Base-by-base conservation (phyloP, 179 eudicot species). In the Corrigiola litoralis region DNA sequence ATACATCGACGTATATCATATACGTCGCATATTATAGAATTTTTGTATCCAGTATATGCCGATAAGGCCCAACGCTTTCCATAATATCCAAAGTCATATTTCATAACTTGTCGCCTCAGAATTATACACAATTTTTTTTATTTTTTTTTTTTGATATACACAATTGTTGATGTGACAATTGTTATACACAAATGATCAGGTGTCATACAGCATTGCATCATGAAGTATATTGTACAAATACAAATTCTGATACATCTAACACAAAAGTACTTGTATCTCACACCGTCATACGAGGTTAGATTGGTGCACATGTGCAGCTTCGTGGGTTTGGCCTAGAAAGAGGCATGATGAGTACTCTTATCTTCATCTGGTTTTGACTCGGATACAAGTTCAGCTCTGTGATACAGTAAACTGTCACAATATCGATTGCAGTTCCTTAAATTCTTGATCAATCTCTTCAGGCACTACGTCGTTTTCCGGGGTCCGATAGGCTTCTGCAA, bases 401-500 rank as follows among this genome's bases (percentile, higher is more conserved):
- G 60, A 8, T 16, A 5, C 31, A 1, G 1, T 1, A 45, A 40
- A 46, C 4, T 3, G 31, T 89, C 78, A 92, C 67, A 92, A 63
- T 58, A 92, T 72, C 2, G 98, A 89, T 71, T 89, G 87, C 81
- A 92, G 59, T 50, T 89, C 81, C 77, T 84, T 89, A 61, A 85
- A 58, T 45, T 89, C 86, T 14, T 77, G 85, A 77, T 89, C 96
- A 53, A 78, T 66, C 65, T 72, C 87, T 24, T 72, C 66, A 28
- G 90, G 85, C 49, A 40, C 68, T 17, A 42, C 49, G 23, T 82
- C 83, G 17, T 71, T 86, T 41, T 76, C 82, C 13, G 89, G 87
- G 27, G 71, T 49, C 23, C 77, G 73, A 70, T 89, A 92, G 18
- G 96, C 90, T 49, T 89, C 88, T 4, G 98, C 96, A 25, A 92